These are phyloP conservation scores for Kwoniella sp. DNA, from an alignment of 768 basidiomycete species.

Conservation along the genomic window DNA sequence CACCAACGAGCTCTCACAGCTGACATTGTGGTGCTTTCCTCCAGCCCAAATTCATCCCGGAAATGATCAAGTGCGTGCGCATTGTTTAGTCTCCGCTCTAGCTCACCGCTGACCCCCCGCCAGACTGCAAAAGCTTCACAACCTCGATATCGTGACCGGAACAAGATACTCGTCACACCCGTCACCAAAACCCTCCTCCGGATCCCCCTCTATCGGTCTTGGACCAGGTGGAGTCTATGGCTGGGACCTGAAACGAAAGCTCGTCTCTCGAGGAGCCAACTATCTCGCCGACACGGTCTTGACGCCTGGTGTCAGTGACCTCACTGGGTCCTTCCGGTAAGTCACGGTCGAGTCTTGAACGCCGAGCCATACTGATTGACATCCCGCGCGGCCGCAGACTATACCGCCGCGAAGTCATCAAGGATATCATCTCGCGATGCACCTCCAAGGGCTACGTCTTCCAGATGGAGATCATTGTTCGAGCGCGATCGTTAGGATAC, in stretches of 20 bases:
- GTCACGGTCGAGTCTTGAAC: constrained; percentile 31
- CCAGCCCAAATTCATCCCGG: constrained; percentile 90
- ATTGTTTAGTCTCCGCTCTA: background rate
- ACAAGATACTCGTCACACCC: constrained; percentile 66
- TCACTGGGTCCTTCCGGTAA: constrained; percentile 85
- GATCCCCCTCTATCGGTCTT: constrained; percentile 57
- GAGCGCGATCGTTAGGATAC: constrained; percentile 77
- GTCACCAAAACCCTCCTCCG: constrained; percentile 47
- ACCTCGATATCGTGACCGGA: constrained; percentile 88
- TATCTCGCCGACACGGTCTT: constrained; percentile 81
- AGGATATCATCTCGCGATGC: constrained; percentile 76
- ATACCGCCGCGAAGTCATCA: constrained; percentile 70
- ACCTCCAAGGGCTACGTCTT: constrained; percentile 89
- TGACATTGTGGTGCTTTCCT: background rate
- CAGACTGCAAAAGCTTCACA: constrained; percentile 76
- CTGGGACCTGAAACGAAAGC: constrained; percentile 85
- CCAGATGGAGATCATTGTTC: constrained; percentile 98
- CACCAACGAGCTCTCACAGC: background rate
- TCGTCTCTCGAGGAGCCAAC: constrained; percentile 84
- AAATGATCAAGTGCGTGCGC: constrained; percentile 69
- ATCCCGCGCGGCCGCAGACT: constrained; percentile 54
- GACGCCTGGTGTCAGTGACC: constrained; percentile 78
- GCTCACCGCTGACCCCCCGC: background rate
- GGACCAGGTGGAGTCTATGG: constrained; percentile 81
- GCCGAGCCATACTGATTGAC: background rate